Percentiles rank a stretch among this genome's conserved stretches.
These are phyloP conservation scores for Graphilbum ipis-grandicollis DNA, from an alignment of 2,329 filamentous ascomycete genomes.

Conservation along the genomic window DNA sequence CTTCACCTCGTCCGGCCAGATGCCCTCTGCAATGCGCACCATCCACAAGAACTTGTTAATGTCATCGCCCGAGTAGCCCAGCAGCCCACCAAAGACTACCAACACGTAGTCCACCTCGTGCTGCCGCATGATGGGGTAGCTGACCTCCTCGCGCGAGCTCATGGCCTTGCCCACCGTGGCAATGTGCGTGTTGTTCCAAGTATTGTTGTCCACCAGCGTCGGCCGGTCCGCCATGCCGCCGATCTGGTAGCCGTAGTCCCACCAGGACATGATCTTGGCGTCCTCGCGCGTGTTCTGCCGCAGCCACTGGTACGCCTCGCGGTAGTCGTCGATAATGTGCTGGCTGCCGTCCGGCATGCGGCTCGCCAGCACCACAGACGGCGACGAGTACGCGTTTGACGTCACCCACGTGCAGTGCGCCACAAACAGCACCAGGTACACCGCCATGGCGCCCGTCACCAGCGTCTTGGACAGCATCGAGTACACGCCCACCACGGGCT, in stretches of 20 bases:
- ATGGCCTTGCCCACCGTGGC: conserved; percentile 98
- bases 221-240: conserved; percentile 97
- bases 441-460: conserved; percentile 53
- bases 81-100: conserved; percentile 84
- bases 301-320: conserved; percentile 98
- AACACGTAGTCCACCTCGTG: conserved; percentile 99
- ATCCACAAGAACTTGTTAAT: conserved; percentile 99
- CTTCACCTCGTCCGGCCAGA: conserved; percentile 98
- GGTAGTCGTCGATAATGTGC: conserved; percentile 98
- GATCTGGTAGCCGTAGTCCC: conserved; percentile 99
- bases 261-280: conserved; percentile 99
- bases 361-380: conserved; percentile 89
- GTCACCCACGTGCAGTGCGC: conserved; percentile 99
- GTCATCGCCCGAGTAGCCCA: conserved; percentile 95
- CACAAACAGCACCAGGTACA: conserved; percentile 86
- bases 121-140: conserved; percentile 94
- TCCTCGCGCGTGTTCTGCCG: conserved; percentile 90
- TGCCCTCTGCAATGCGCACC: conserved; percentile 96
- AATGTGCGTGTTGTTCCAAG: conserved; percentile 99
- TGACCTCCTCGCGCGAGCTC: conserved; percentile 93
- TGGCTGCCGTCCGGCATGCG: conserved; percentile 85
- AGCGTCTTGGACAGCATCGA: conserved; percentile 59
- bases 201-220: conserved; percentile 97
- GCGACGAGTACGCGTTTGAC: conserved; percentile 95
- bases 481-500: conserved; percentile 71